Evolutionary conservation across 2,329 filamentous ascomycete species (phyloP), one percentile per base, ranked within the genome.

Genomic region (Pestalotiopsis sp.): DNA sequence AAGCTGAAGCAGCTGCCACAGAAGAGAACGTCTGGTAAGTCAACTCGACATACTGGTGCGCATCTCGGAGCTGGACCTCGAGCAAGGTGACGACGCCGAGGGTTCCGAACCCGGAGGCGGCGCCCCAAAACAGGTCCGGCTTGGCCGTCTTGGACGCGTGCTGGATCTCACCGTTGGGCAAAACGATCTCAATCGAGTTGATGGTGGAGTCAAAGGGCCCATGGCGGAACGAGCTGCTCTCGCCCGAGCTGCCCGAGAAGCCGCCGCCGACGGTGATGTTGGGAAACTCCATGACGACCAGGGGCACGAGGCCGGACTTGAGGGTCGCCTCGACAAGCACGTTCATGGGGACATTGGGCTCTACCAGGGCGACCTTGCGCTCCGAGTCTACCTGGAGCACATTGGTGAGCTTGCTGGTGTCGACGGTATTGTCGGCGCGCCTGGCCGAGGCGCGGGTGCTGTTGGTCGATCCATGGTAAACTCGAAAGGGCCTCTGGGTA

Each of bases 381-480:
- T 79, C 73, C 0, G 73, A 77, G 75, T 93, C 86, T 61, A 95
- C 81, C 9, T 83, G 79, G 11, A 95, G 81, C 17, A 95, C 87
- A 77, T 87, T 85, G 71, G 83, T 85, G 11, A 95, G 85, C 4
- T 77, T 75, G 78, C 89, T 91, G 49, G 91, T 93, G 77, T 93
- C 91, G 67, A 95, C 83, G 11, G 89, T 87, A 73, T 87, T 87
- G 76, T 85, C 83, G 13, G 78, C 76, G 60, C 78, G 79, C 38
- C 84, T 83, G 23, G 82, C 80, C 7, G 84, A 84, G 31, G 86
- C 85, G 7, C 92, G 89, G 49, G 92, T 94, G 79, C 89, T 93
- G 81, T 93, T 94, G 31, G 92, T 94, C 0, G 91, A 90, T 70
- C 92, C 92, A 80, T 94, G 92, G 73, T 90, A 92, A 76, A 94